Evolutionary conservation across 2,329 filamentous ascomycete species (phyloP).

Genomic region (Orbilia brochopaga): DNA sequence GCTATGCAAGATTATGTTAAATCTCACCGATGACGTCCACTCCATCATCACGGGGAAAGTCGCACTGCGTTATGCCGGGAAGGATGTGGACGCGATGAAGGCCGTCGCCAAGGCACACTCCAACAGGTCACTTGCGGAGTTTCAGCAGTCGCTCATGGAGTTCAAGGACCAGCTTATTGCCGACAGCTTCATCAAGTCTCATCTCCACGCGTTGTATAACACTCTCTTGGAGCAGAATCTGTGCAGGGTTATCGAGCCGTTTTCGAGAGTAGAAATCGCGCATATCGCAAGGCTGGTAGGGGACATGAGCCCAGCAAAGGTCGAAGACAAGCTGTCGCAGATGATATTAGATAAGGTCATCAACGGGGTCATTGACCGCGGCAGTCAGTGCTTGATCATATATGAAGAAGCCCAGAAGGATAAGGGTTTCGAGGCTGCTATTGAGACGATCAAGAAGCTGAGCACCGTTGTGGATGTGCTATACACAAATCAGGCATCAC

Average conservation of each 20-base stretch:
- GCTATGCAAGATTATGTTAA: conserved; percentile 99
- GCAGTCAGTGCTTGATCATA: conserved; percentile 94
- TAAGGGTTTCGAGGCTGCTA: conserved; percentile 88
- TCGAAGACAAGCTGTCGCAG: conserved; percentile 96
- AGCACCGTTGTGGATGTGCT: conserved; percentile 96
- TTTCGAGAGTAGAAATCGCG: conserved; percentile 93
- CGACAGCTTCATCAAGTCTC: conserved; percentile 95
- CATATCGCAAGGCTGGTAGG: conserved; percentile 98
- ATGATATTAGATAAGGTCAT: conserved; percentile 99
- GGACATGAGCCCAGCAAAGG: conserved; percentile 84
- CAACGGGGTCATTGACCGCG: conserved; percentile 94
- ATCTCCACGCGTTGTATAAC: conserved; percentile 93
- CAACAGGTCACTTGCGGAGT: conserved; percentile 94
- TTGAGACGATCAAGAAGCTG: conserved; percentile 95
- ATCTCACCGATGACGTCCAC: conserved; percentile 94
- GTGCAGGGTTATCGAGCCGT: conserved; percentile 99
- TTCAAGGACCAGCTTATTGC: conserved; percentile 93
- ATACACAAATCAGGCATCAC: conserved; percentile 95
- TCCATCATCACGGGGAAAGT: conserved; percentile 94
- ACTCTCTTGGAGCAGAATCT: conserved; percentile 99
- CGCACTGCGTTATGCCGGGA: conserved; percentile 92
- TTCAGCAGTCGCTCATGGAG: conserved; percentile 86
- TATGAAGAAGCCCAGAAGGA: conserved; percentile 95
- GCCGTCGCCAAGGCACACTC: conserved; percentile 93
- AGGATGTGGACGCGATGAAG: conserved; percentile 98